phyloP scores from a whole-genome alignment of 2,329 filamentous ascomycete genomes.

The Rhinocladiella mackenziei region DNA sequence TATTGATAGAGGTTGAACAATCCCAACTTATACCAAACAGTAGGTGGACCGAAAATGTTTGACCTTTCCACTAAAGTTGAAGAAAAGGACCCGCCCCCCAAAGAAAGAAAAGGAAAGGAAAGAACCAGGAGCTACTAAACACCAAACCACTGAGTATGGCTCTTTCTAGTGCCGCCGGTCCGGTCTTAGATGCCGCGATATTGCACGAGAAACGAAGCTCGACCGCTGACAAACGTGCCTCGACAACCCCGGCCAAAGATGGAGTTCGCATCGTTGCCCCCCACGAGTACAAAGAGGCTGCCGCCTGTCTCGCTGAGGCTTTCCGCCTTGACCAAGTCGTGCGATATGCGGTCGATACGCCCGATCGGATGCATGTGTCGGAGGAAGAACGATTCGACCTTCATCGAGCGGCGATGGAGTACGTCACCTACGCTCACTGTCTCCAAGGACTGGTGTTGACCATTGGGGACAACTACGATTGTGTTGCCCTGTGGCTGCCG shows the following conservation, averaged over 20 bases:
- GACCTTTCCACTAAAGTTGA: conserved; percentile 19
- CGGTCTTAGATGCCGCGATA: conserved; percentile 27
- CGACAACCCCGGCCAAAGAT: conserved; percentile 44
- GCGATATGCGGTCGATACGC: conserved; percentile 64
- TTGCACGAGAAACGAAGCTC: conserved; percentile 26
- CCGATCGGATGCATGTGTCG: conserved; percentile 60
- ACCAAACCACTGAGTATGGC: conserved; percentile 25
- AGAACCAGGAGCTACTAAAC: conserved; percentile 16
- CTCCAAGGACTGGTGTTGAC: conserved; percentile 70
- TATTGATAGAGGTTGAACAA: conserved; percentile 38
- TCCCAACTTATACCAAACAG: conserved; percentile 12
- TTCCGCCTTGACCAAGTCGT: conserved; percentile 72
- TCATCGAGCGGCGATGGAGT: conserved; percentile 72
- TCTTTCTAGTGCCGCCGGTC: conserved; percentile 25
- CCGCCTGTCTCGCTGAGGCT: conserved; percentile 67
- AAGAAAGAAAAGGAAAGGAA: no score
- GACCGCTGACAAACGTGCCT: conserved; percentile 15
- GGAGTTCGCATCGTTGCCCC: conserved; percentile 61
- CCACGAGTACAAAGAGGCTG: conserved; percentile 67
- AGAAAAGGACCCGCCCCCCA: conserved; percentile 7
- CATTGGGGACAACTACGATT: conserved; percentile 71
- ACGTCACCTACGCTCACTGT: conserved; percentile 70
- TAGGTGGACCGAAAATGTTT: conserved; percentile 25
- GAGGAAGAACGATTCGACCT: conserved; percentile 69
- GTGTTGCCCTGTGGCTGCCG: conserved; percentile 75